Evolutionary conservation across 2,329 filamentous ascomycete genomes (phyloP).

Genomic region (Aureobasidium sp.): DNA sequence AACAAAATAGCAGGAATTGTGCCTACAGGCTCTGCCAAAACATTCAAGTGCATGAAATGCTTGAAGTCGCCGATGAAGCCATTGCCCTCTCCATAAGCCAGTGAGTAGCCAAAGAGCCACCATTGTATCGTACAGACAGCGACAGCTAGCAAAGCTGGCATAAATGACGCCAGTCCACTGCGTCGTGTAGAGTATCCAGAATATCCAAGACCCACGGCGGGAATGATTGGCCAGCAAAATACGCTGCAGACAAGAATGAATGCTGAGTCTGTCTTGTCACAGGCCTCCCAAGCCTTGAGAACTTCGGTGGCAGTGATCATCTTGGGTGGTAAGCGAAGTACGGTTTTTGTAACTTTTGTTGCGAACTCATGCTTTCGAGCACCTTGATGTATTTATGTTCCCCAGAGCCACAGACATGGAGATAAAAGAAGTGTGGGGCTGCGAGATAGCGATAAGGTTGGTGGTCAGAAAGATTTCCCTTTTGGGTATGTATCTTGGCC

Average conservation of each 20-base stretch:
- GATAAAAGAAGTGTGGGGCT: neutral
- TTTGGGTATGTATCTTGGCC: slow-evolving; percentile 3
- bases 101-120: slow-evolving; percentile 41
- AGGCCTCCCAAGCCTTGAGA: slow-evolving; percentile 28
- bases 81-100: slow-evolving; percentile 41
- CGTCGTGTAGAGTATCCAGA: slow-evolving; percentile 41
- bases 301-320: neutral
- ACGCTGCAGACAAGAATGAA: slow-evolving; percentile 43
- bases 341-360: neutral
- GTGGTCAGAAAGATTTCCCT: neutral
- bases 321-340: neutral
- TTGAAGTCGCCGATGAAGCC: slow-evolving; percentile 37
- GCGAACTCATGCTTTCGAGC: neutral
- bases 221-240: slow-evolving; percentile 45
- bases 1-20: slow-evolving; percentile 43
- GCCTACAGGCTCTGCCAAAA: slow-evolving; percentile 40
- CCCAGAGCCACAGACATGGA: neutral
- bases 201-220: slow-evolving; percentile 43
- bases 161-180: slow-evolving; percentile 40
- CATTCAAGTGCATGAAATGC: slow-evolving; percentile 37
- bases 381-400: slow-evolving; percentile 1
- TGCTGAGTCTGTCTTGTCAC: slow-evolving; percentile 43
- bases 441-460: slow-evolving; percentile 5
- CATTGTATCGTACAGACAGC: slow-evolving; percentile 43
- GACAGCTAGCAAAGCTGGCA: slow-evolving; percentile 39